Evolutionary conservation across 139 green algal species (phyloP).

Genomic region (Asterochloris erici): DNA sequence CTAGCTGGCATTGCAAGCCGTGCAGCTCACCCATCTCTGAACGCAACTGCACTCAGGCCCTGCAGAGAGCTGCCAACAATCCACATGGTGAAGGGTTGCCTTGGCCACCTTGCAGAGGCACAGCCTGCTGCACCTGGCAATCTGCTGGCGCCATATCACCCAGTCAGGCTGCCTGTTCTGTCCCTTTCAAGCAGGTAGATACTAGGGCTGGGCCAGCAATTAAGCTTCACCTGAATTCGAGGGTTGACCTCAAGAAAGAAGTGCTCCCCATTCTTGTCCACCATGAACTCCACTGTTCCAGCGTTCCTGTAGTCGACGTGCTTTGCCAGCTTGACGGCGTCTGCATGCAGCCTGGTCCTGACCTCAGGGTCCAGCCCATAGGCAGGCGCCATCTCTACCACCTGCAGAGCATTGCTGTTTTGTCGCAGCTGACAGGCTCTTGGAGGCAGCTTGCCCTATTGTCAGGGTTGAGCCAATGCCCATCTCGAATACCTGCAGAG

Average conservation of each 20-base stretch:
- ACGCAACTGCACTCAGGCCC: too few relatives aligned
- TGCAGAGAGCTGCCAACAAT: too few relatives aligned
- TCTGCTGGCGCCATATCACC: too few relatives aligned
- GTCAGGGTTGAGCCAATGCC: neutral
- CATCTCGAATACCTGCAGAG: too few relatives aligned
- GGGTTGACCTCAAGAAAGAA: conserved; percentile 99
- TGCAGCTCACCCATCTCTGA: too few relatives aligned
- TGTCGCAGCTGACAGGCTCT: neutral
- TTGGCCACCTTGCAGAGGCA: too few relatives aligned
- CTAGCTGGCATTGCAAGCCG: too few relatives aligned
- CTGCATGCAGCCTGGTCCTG: conserved; percentile 50
- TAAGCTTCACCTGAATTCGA: conserved; percentile 68
- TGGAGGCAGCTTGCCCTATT: neutral
- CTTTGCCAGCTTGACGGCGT: conserved; percentile 72
- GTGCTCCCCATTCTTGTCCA: conserved; percentile 86
- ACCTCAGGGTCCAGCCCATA: conserved; percentile 47
- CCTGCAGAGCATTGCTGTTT: conserved; percentile 27
- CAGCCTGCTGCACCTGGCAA: too few relatives aligned
- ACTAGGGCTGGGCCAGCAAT: too few relatives aligned
- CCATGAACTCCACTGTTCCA: conserved; percentile 99
- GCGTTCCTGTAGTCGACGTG: conserved; percentile 82
- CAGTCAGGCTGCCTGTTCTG: too few relatives aligned
- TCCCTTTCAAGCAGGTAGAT: too few relatives aligned
- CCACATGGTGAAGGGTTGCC: too few relatives aligned
- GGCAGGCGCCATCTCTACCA: conserved; percentile 88